Conservation (phyloP, 129 eudicot genomes). For the Artemisia annua region DNA sequence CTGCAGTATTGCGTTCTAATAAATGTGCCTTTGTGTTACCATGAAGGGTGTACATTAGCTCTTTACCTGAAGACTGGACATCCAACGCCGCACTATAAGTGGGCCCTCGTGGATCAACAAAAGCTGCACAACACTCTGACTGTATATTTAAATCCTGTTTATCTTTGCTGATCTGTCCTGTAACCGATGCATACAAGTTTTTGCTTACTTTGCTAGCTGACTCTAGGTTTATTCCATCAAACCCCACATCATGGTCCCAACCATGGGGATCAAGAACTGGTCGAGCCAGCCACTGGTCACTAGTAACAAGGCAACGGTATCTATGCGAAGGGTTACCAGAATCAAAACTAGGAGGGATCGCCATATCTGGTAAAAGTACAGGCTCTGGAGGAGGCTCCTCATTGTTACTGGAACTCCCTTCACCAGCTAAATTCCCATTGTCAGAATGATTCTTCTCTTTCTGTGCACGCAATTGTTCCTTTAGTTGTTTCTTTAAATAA, state of each 20-base stretch:
- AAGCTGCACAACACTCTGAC: conserved; percentile 67
- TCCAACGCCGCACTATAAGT: conserved; percentile 64
- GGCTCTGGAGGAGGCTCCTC: conserved; percentile 57
- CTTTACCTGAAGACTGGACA: conserved; percentile 76
- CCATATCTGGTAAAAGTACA: conserved; percentile 75
- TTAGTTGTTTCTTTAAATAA: conserved; percentile 73
- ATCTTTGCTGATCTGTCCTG: conserved; percentile 97
- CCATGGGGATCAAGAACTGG: conserved; percentile 94
- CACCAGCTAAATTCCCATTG: conserved; percentile 27
- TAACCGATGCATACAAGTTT: conserved; percentile 48
- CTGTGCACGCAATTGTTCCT: conserved; percentile 51
- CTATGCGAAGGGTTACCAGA: conserved; percentile 69
- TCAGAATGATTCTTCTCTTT: conserved; percentile 34
- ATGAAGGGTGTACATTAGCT: conserved; percentile 68
- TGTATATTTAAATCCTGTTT: conserved; percentile 86
- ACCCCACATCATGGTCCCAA: conserved; percentile 98
- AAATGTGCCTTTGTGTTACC: conserved; percentile 49
- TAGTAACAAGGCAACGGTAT: conserved; percentile 63
- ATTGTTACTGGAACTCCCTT: conserved; percentile 27
- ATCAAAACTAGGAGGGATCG: conserved; percentile 80
- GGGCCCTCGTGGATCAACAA: conserved; percentile 58
- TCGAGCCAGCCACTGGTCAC: conserved; percentile 75
- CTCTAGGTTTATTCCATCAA: conserved; percentile 88
- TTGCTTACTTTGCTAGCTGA: conserved; percentile 46
- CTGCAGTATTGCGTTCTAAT: conserved; percentile 52